phyloP scores from a whole-genome alignment of 2,329 filamentous ascomycete genomes.

The Blastomyces gilchristii region DNA sequence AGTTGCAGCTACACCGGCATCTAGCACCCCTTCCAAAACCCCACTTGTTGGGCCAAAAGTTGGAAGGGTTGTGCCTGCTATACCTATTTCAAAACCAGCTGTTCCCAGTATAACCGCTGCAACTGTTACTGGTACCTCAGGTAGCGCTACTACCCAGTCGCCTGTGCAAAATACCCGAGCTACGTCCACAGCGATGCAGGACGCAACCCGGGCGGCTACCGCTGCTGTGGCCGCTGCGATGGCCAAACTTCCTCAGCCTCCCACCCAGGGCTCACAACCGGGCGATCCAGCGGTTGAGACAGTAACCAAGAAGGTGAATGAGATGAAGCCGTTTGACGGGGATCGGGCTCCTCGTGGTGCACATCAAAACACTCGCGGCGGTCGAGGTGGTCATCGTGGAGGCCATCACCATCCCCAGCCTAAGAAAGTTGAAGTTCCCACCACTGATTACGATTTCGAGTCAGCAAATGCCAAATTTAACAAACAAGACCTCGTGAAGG shows the following conservation, averaged over 20 bases:
- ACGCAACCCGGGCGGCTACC: conserved; percentile 40
- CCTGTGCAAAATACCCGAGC: conserved; percentile 18
- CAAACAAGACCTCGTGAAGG: conserved; percentile 76
- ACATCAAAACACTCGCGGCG: conserved; percentile 36
- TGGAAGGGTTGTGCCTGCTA: conserved; percentile 37
- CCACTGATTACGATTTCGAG: conserved; percentile 87
- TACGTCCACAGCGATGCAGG: conserved; percentile 32
- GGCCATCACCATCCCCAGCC: conserved; percentile 35
- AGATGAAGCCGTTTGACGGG: conserved; percentile 36
- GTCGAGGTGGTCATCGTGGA: conserved; percentile 37
- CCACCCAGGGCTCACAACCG: conserved; percentile 26
- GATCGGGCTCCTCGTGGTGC: conserved; percentile 30
- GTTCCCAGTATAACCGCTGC: conserved; percentile 22
- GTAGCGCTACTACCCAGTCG: conserved; percentile 22
- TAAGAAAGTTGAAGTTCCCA: conserved; percentile 75
- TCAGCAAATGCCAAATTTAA: conserved; percentile 80
- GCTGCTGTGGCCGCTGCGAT: conserved; percentile 43
- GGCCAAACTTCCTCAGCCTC: conserved; percentile 39
- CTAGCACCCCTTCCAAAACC: conserved; percentile 12
- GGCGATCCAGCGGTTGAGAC: conserved; percentile 31
- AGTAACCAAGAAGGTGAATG: conserved; percentile 37
- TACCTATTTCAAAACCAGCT: conserved; percentile 35
- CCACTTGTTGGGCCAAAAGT: conserved; percentile 25
- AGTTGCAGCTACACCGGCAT: background rate
- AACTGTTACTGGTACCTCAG: conserved; percentile 20